Conservation (phyloP, 176 grass and related monocot species). For the Paspalum notatum region DNA sequence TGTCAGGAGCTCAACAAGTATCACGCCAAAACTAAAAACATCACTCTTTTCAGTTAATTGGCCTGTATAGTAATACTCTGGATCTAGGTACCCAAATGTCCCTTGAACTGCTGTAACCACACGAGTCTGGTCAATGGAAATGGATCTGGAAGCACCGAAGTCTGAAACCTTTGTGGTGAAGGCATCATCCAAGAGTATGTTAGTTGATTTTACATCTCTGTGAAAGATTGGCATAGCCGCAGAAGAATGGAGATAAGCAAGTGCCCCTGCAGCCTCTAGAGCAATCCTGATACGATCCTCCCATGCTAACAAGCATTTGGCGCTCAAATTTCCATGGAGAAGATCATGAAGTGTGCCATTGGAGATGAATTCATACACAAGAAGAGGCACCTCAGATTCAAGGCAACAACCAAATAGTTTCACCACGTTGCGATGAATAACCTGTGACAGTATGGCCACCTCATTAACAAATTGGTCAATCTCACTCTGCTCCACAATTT, state of each 20-base stretch:
- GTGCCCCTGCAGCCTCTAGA: slow-evolving; percentile 42
- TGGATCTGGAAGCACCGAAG: slow-evolving; percentile 53
- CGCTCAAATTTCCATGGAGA: slow-evolving; percentile 12
- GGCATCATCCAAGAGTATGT: slow-evolving; percentile 51
- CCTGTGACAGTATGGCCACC: slow-evolving; percentile 53
- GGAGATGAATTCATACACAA: slow-evolving; percentile 64
- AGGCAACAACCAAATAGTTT: slow-evolving; percentile 56
- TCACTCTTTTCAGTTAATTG: slow-evolving; percentile 57
- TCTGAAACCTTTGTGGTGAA: slow-evolving; percentile 47
- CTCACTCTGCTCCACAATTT: slow-evolving; percentile 51
- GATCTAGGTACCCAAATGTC: slow-evolving; percentile 47
- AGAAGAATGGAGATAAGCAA: slow-evolving; percentile 49
- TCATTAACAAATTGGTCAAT: slow-evolving; percentile 67
- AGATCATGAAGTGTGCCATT: slow-evolving; percentile 54
- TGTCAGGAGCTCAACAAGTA: slow-evolving; percentile 49
- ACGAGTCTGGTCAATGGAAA: slow-evolving; percentile 50
- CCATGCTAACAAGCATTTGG: slow-evolving; percentile 36
- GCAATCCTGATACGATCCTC: slow-evolving; percentile 49
- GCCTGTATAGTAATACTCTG: slow-evolving; percentile 34
- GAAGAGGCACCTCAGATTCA: slow-evolving; percentile 51
- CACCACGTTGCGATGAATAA: slow-evolving; percentile 55
- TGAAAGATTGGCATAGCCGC: slow-evolving; percentile 59
- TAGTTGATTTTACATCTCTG: slow-evolving; percentile 57
- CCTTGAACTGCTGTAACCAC: slow-evolving; percentile 53
- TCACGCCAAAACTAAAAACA: slow-evolving; percentile 63